Evolutionary conservation across 176 grass and related monocot genomes (phyloP).

Genomic region (Avena eriantha): DNA sequence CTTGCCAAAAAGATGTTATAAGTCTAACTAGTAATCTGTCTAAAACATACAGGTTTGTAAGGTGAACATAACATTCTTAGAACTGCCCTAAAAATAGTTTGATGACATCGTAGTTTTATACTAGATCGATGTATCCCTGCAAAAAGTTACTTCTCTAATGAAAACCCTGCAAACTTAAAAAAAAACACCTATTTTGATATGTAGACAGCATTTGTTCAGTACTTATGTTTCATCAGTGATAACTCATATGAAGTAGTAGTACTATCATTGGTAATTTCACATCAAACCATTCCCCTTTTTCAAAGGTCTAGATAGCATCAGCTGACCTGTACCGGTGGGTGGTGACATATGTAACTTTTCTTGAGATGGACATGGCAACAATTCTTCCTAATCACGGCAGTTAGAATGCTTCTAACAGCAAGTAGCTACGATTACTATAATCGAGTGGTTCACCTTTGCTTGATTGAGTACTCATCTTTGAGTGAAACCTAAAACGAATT

Average conservation of each 20-base stretch:
- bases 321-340: not conserved
- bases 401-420: not conserved
- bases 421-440: slow-evolving; percentile 12
- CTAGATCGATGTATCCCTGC: not conserved
- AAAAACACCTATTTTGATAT: too few species aligned
- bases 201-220: not conserved
- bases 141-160: not conserved
- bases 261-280: not conserved
- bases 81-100: not conserved
- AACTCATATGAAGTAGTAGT: not conserved
- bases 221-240: not conserved
- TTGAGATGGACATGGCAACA: slow-evolving; percentile 28
- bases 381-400: slow-evolving; percentile 21
- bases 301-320: not conserved
- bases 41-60: not conserved
- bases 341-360: slow-evolving; percentile 32
- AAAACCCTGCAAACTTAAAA: not conserved
- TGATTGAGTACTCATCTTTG: slow-evolving; percentile 35
- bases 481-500: slow-evolving; percentile 52
- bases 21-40: not conserved
- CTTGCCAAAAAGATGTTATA: too few species aligned
- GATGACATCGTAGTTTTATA: not conserved
- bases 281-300: not conserved
- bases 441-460: not conserved
- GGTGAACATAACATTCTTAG: not conserved